Conservation (phyloP, 2,329 filamentous ascomycete species). For the Graphilbum sp. region DNA sequence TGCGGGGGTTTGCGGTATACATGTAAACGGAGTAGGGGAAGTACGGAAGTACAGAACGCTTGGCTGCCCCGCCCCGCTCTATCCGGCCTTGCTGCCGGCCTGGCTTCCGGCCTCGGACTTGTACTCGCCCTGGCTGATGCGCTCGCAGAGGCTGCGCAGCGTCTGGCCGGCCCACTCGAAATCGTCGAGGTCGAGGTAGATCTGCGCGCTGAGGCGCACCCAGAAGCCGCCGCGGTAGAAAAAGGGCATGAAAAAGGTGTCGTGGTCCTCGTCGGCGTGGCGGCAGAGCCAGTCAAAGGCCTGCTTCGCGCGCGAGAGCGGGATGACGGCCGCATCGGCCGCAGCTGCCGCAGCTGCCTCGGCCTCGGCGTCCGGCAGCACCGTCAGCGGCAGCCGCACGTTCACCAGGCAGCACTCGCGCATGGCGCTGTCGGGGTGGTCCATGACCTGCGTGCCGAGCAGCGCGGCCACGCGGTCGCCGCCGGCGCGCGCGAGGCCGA, state of each 20-base stretch:
- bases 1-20: too few species aligned
- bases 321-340: slow-evolving; percentile 6
- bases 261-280: slow-evolving; percentile 22
- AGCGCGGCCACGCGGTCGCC: slow-evolving; percentile 37
- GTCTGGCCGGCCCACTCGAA: slow-evolving; percentile 43
- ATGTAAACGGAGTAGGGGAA: too few species aligned
- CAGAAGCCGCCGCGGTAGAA: slow-evolving; percentile 40
- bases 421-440: slow-evolving; percentile 32
- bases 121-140: slow-evolving; percentile 8
- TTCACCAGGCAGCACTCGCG: slow-evolving; percentile 45
- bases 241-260: slow-evolving; percentile 43
- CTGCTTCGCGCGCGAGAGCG: slow-evolving; percentile 9
- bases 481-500: slow-evolving; percentile 34
- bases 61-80: too few species aligned
- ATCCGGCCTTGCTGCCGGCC: too few species aligned
- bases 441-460: slow-evolving; percentile 47
- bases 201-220: slow-evolving; percentile 46
- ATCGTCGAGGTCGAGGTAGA: slow-evolving; percentile 49
- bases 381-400: slow-evolving; percentile 37
- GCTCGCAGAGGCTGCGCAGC: slow-evolving; percentile 19
- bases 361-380: slow-evolving; percentile 4
- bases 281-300: slow-evolving; percentile 21
- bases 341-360: slow-evolving; percentile 1
- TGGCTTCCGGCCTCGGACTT: too few species aligned
- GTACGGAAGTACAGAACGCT: too few species aligned